Percentiles rank a stretch among this genome's conserved stretches.
Conservation (phyloP, 2,329 filamentous ascomycete genomes). For the Fusarium liriodendri region DNA sequence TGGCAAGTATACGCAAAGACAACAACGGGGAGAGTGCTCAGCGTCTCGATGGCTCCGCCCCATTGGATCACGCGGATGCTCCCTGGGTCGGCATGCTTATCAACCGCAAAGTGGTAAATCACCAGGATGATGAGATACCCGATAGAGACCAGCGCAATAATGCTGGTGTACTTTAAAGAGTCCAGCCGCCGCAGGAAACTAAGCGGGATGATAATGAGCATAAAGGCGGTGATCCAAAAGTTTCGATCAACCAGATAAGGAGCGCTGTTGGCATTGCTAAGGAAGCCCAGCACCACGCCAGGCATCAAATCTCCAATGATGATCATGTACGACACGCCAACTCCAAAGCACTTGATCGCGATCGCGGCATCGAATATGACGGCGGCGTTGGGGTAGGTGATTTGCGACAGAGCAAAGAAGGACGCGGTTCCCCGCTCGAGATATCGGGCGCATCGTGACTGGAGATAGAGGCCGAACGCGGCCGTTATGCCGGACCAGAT, state of each 20-base stretch:
- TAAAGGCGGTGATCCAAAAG: conserved; percentile 98
- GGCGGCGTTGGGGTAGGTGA: conserved; percentile 96
- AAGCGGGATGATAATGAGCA: conserved; percentile 94
- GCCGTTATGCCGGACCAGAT: conserved; percentile 91
- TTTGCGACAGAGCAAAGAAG: conserved; percentile 96
- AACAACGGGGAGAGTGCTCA: conserved; percentile 92
- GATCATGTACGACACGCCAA: conserved; percentile 96
- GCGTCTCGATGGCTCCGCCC: conserved; percentile 80
- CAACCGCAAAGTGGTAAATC: conserved; percentile 89
- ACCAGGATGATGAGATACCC: conserved; percentile 94
- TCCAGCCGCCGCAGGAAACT: conserved; percentile 92
- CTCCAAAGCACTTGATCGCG: conserved; percentile 97
- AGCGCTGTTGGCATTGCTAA: conserved; percentile 67
- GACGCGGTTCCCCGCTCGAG: conserved; percentile 88
- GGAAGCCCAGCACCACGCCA: conserved; percentile 87
- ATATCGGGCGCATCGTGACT: conserved; percentile 92
- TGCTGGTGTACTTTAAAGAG: conserved; percentile 96
- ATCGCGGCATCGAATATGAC: conserved; percentile 97
- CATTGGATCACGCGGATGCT: conserved; percentile 81
- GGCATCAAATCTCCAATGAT: conserved; percentile 99
- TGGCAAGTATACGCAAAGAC: conserved; percentile 99
- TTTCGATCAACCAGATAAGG: conserved; percentile 87
- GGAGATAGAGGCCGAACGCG: conserved; percentile 93
- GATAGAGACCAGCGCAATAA: conserved; percentile 91
- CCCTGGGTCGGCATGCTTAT: conserved; percentile 79